A percentile compares a stretch with the other conserved stretches of the same genome.
phyloP scores from a whole-genome alignment of 768 basidiomycete genomes.

The Auricularia cornea region DNA sequence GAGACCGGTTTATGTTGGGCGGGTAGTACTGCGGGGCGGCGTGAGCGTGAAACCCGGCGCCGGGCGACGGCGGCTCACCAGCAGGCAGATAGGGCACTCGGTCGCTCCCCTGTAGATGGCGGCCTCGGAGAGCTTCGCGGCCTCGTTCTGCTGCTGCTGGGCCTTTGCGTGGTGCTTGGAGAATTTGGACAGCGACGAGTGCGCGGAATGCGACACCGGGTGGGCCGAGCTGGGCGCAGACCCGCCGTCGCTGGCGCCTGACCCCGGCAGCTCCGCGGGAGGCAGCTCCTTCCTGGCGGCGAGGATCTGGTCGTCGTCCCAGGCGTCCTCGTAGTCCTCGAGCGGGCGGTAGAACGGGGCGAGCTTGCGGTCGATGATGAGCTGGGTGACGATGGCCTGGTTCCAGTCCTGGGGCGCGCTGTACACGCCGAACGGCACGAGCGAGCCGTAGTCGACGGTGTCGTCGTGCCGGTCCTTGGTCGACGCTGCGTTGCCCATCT shows the following conservation, averaged over 20 bases:
- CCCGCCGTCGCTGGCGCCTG: constrained; percentile 33
- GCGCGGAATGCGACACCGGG: constrained; percentile 18
- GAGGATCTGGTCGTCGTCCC: constrained; percentile 84
- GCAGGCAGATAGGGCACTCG: constrained; percentile 97
- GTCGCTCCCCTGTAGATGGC: constrained; percentile 74
- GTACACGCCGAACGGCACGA: constrained; percentile 81
- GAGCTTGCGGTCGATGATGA: constrained; percentile 80
- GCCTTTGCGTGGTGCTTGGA: constrained; percentile 42
- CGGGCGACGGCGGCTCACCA: constrained; percentile 47
- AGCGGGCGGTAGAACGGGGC: constrained; percentile 96
- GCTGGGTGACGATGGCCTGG: constrained; percentile 73
- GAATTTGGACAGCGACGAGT: constrained; percentile 22
- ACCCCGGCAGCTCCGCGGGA: constrained; percentile 23
- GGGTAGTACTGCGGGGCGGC: constrained; percentile 75
- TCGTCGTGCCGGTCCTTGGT: constrained; percentile 69
- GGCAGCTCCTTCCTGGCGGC: constrained; percentile 66
- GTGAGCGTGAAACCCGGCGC: constrained; percentile 17
- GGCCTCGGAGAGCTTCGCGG: constrained; percentile 58
- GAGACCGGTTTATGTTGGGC: constrained; percentile 90
- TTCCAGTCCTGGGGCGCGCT: constrained; percentile 84
- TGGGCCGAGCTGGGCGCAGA: constrained; percentile 37
- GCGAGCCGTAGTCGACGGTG: constrained; percentile 72
- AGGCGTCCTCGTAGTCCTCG: constrained; percentile 83
- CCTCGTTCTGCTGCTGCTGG: constrained; percentile 52
- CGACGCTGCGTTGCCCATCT: constrained; percentile 80